Percentiles rank a stretch among this genome's conserved stretches.
Evolutionary conservation across 2,329 filamentous ascomycete genomes (phyloP).

Genomic region (Botrytis cinerea): DNA sequence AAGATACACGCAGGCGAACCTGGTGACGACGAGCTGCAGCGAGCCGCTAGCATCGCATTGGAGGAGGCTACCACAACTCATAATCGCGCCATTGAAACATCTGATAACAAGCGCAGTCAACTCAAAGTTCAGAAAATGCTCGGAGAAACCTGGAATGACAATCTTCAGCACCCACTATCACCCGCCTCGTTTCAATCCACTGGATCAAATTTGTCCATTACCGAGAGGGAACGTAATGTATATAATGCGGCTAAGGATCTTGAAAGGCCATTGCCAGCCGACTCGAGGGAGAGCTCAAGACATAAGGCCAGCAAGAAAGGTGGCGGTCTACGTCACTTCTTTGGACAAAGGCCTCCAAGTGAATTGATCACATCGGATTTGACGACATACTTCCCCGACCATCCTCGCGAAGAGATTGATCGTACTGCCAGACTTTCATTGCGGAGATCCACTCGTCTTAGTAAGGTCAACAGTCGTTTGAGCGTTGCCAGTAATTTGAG

Average conservation of each 20-base stretch:
- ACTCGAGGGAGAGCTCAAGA: constrained; percentile 42
- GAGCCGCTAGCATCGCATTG: constrained; percentile 84
- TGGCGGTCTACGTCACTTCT: constrained; percentile 73
- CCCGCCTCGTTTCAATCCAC: constrained; percentile 65
- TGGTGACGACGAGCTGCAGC: constrained; percentile 79
- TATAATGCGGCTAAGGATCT: constrained; percentile 60
- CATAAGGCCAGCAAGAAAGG: constrained; percentile 50
- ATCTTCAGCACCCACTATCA: constrained; percentile 80
- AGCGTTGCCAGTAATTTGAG: constrained; percentile 94
- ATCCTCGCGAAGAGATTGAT: constrained; percentile 91
- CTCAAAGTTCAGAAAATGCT: constrained; percentile 86
- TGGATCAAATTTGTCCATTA: constrained; percentile 42
- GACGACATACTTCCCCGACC: constrained; percentile 95
- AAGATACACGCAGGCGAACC: constrained; percentile 93
- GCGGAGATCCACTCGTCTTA: constrained; percentile 84
- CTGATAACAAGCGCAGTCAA: constrained; percentile 74
- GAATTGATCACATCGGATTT: constrained; percentile 96
- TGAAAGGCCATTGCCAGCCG: constrained; percentile 54
- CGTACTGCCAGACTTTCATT: constrained; percentile 92
- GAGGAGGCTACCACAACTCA: constrained; percentile 81
- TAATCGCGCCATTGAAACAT: constrained; percentile 59
- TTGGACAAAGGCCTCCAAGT: constrained; percentile 88
- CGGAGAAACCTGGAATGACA: constrained; percentile 82
- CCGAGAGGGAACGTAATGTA: constrained; percentile 68
- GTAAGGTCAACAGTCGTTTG: constrained; percentile 87